A percentile compares a stretch with the other conserved stretches of the same genome.
Conservation (phyloP, 2,329 filamentous ascomycete genomes). For the Colletotrichum sp. region DNA sequence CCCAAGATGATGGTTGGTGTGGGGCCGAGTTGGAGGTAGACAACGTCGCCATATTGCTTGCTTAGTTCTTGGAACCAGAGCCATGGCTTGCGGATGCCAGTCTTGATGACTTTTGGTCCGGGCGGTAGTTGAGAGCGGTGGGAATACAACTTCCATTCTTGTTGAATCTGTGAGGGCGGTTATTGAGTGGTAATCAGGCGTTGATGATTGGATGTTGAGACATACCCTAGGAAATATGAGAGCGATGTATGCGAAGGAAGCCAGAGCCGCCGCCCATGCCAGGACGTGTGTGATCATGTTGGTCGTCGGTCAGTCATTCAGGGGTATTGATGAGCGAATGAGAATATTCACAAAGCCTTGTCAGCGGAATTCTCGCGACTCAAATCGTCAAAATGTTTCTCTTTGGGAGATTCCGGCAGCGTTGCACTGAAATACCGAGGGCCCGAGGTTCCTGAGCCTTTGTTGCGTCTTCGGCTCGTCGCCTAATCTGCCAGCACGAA, state of each 20-base stretch:
- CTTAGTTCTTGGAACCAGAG: slow-evolving; percentile 45
- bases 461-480: not conserved
- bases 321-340: not conserved
- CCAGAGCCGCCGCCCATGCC: slow-evolving; percentile 23
- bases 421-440: not conserved
- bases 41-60: slow-evolving; percentile 43
- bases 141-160: slow-evolving; percentile 43
- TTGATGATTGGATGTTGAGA: not conserved
- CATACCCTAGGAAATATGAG: slow-evolving; percentile 31
- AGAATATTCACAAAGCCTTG: not conserved
- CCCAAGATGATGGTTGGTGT: slow-evolving; percentile 47
- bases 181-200: not conserved
- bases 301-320: not conserved
- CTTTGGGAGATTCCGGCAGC: not conserved
- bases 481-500: slow-evolving; percentile 18
- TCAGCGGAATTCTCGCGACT: rapidly evolving
- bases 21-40: slow-evolving; percentile 46
- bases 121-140: slow-evolving; percentile 43
- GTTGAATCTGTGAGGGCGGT: slow-evolving; percentile 31
- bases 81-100: slow-evolving; percentile 45
- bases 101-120: slow-evolving; percentile 39
- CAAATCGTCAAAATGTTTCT: not conserved
- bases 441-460: not conserved
- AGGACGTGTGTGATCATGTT: slow-evolving; percentile 11
- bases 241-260: slow-evolving; percentile 27